Evolutionary conservation across 371 early-diverging fungal genomes (phyloP).

Genomic region (Syncephalis plumigaleata): DNA sequence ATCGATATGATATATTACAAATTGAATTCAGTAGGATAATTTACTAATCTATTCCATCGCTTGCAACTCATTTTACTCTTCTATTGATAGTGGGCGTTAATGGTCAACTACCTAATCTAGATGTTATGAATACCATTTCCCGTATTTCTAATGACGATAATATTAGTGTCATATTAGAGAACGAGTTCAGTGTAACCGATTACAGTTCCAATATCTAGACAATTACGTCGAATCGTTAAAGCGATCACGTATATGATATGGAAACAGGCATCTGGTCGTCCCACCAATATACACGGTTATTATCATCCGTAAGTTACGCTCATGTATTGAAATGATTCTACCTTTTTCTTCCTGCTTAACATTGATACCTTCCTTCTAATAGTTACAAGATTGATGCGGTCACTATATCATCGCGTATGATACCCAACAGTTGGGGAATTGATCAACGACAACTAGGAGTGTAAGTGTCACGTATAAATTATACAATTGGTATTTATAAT

Average conservation of each 20-base stretch:
- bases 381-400: conserved; percentile 77
- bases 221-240: conserved; percentile 27
- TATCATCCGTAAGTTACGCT: conserved; percentile 13
- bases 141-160: conserved; percentile 26
- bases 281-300: conserved; percentile 53
- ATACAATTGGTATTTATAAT: not conserved
- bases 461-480: conserved; percentile 17
- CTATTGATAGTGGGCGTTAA: conserved; percentile 58
- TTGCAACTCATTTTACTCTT: no score
- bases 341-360: not conserved
- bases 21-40: not conserved
- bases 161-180: conserved; percentile 24
- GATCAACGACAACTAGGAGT: conserved; percentile 35
- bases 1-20: conserved; percentile 41
- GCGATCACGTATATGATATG: no score
- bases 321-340: not conserved
- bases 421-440: conserved; percentile 18
- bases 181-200: conserved; percentile 6
- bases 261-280: conserved; percentile 48
- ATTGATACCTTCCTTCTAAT: not conserved
- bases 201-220: conserved; percentile 23
- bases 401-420: conserved; percentile 41
- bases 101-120: conserved; percentile 87
- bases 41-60: not conserved
- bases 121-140: conserved; percentile 63